These are phyloP conservation scores for Suhomyces sp. DNA, from an alignment of 805 yeast genomes.

Conservation along the genomic window DNA sequence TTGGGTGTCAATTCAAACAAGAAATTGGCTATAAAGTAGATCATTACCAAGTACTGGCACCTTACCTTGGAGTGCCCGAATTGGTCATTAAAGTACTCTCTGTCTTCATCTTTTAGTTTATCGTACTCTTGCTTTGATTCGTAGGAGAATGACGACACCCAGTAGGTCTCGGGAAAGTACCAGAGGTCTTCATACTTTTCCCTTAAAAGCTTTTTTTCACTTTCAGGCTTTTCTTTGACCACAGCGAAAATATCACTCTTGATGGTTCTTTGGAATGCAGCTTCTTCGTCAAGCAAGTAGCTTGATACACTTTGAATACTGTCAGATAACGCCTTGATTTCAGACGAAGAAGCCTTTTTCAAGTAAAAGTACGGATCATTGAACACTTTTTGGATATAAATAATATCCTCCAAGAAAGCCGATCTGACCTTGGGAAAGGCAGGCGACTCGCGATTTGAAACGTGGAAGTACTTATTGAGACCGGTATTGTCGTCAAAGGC, in stretches of 20 bases:
- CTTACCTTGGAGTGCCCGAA: slow-evolving; percentile 28
- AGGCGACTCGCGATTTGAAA: slow-evolving; percentile 25
- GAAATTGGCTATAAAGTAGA: slow-evolving; percentile 29
- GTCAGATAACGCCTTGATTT: slow-evolving; percentile 20
- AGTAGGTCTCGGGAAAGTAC: slow-evolving; percentile 39
- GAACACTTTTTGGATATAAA: slow-evolving; percentile 27
- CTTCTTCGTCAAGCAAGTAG: slow-evolving; percentile 31
- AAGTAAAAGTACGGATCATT: slow-evolving; percentile 35
- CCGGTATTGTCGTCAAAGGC: slow-evolving; percentile 45
- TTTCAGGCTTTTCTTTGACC: slow-evolving; percentile 12
- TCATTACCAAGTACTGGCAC: slow-evolving; percentile 26
- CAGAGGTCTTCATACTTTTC: slow-evolving; percentile 17
- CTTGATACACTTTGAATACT: slow-evolving; percentile 26
- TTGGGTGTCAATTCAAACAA: slow-evolving; percentile 26
- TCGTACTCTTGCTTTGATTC: slow-evolving; percentile 12
- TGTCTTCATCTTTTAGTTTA: slow-evolving; percentile 20
- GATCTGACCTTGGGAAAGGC: slow-evolving; percentile 20
- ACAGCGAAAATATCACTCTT: slow-evolving; percentile 17
- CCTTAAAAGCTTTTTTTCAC: slow-evolving; percentile 13
- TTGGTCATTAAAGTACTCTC: slow-evolving; percentile 19
- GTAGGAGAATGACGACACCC: slow-evolving; percentile 28
- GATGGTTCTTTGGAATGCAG: slow-evolving; percentile 13
- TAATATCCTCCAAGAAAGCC: slow-evolving; percentile 32
- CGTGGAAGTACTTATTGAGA: slow-evolving; percentile 36
- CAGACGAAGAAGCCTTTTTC: slow-evolving; percentile 18